Evolutionary conservation across 2,329 filamentous ascomycete species (phyloP).

Genomic region (Diaporthe eres): DNA sequence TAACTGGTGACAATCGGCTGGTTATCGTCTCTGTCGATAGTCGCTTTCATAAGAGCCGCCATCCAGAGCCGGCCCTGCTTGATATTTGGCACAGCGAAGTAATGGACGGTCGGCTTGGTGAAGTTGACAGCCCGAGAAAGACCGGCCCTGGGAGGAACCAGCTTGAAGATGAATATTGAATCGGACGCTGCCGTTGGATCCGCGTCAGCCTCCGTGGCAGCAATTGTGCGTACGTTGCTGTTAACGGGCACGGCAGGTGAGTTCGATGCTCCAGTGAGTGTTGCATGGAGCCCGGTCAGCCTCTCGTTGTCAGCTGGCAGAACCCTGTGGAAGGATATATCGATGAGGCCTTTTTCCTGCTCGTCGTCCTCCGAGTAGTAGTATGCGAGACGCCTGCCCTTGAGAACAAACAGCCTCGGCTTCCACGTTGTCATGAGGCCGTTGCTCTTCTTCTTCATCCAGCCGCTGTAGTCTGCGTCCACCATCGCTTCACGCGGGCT

Average conservation of each 20-base stretch:
- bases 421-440: constrained; percentile 99
- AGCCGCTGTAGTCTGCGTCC: constrained; percentile 90
- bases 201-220: constrained; percentile 63
- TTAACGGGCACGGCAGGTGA: constrained; percentile 70
- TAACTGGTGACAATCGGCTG: constrained; percentile 90
- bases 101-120: constrained; percentile 96
- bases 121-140: constrained; percentile 94
- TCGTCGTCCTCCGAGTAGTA: constrained; percentile 95
- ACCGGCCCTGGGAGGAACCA: constrained; percentile 90
- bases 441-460: constrained; percentile 99
- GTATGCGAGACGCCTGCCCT: constrained; percentile 91
- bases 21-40: constrained; percentile 90
- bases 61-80: constrained; percentile 95
- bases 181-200: constrained; percentile 61
- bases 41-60: constrained; percentile 98
- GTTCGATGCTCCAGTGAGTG: constrained; percentile 86
- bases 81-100: constrained; percentile 94
- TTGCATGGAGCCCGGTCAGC: constrained; percentile 90
- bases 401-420: constrained; percentile 93
- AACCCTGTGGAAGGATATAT: constrained; percentile 98
- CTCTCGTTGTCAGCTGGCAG: constrained; percentile 93
- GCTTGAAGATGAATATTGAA: constrained; percentile 96
- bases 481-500: constrained; percentile 86
- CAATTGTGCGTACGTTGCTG: constrained; percentile 61
- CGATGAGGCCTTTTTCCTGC: constrained; percentile 94